Base-by-base conservation (phyloP, 176 grass and related monocot species). In the Bothriochloa decipiens region DNA sequence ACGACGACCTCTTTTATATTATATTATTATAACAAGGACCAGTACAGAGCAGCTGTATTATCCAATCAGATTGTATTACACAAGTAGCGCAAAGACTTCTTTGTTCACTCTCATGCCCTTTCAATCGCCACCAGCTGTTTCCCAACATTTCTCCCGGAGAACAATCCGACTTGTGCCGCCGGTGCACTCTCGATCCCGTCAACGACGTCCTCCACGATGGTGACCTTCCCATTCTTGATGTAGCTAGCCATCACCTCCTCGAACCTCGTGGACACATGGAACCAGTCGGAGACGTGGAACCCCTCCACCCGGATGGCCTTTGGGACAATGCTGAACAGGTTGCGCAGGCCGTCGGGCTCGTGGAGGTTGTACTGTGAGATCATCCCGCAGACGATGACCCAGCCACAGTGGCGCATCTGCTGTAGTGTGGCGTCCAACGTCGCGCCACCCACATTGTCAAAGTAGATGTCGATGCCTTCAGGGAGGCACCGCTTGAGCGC, bases 281-380 rank as follows among this genome's bases (percentile, higher is more conserved):
- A 14, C 66, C 86, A 28, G 67, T 79, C 27, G 0, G 1, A 1
- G 0, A 82, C 66, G 0, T 28, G 0, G 22, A 92, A 92, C 3
- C 93, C 93, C 58, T 95, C 83, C 29, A 92, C 58, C 6, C 79
- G 26, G 27, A 85, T 15, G 4, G 53, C 18, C 77, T 95, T 95
- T 1, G 70, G 0, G 5, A 87, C 11, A 35, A 95, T 2, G 26
- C 5, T 41, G 23, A 4, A 2, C 39, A 92, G 9, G 73, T 95
- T 92, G 61, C 25, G 76, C 18, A 90, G 18, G 12, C 90, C 90
- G 3, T 95, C 79, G 0, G 5, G 46, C 40, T 89, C 52, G n/a
- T 49, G 0, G 22, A 89, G 76, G 58, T 92, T 95, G 42, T 87
- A 95, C 75, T 43, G 92, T 0, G 92, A 94, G 8, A 94, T 89